These are phyloP conservation scores for Termitomyces sp. DNA, from an alignment of 768 basidiomycete genomes.

Conservation along the genomic window DNA sequence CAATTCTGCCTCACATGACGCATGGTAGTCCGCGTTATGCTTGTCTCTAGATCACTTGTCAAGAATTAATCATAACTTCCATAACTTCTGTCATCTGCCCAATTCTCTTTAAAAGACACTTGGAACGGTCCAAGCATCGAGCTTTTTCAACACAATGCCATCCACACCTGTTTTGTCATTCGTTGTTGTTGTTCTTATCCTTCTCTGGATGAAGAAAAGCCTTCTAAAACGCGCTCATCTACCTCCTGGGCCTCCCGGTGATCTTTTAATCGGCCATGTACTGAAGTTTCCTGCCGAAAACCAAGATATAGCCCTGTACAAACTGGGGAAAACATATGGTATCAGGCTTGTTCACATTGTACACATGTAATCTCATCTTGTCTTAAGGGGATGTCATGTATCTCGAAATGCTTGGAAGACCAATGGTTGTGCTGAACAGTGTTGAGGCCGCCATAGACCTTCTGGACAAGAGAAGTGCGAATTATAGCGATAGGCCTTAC, in stretches of 20 bases:
- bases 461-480: conserved; percentile 18
- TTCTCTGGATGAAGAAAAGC: background rate
- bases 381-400: conserved; percentile 17
- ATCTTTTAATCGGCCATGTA: conserved; percentile 26
- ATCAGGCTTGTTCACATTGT: background rate
- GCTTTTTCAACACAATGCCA: background rate
- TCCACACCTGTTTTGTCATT: background rate
- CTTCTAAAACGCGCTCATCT: background rate
- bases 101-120: background rate
- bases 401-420: conserved; percentile 17
- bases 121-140: background rate
- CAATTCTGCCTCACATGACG: too few species aligned
- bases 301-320: conserved; percentile 18
- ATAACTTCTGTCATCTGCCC: too few species aligned
- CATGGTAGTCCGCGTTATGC: too few species aligned
- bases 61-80: too few species aligned
- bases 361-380: background rate
- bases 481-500: conserved; percentile 19
- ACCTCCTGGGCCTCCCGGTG: conserved; percentile 31
- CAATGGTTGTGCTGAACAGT: conserved; percentile 19
- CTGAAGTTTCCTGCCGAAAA: conserved; percentile 20
- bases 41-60: too few species aligned
- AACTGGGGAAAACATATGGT: conserved; percentile 28
- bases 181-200: background rate
- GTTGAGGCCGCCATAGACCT: conserved; percentile 20